Base-by-base conservation (phyloP, 495 filamentous ascomycete species). In the Xylaria grammica region DNA sequence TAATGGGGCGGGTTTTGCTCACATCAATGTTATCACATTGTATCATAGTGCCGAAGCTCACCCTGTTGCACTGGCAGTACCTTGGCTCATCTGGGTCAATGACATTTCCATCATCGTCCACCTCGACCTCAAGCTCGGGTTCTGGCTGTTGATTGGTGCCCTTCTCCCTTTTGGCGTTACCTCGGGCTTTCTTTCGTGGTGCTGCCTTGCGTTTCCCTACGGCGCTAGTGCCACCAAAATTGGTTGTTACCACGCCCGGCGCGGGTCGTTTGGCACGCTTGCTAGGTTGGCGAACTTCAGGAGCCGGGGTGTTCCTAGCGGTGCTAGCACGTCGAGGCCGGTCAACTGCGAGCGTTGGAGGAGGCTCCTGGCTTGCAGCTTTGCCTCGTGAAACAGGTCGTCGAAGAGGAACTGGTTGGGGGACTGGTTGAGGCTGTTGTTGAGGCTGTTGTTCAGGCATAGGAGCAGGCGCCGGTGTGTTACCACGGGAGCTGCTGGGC, bases 31-130 rank as follows among this genome's bases (percentile, higher is more conserved):
- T 96, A 69, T 98, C 95, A 70, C 95, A 99, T 68, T 89, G 88
- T 72, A 99, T 94, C 95, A 99, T 99, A 27, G 86, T 89, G 54
- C 95, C 95, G 73, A 88, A 97, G 72, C 92, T 96, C 45, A 98
- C 93, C 60, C 94, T 85, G 62, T 93, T 90, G 76, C 95, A 99
- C 13, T 95, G 74, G 75, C 95, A 99, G 74, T 97, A 99, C 54
- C 88, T 82, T 15, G 91, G 89, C 78, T 97, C 95, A 67, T 93
- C 84, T 5, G 91, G 88, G 76, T 97, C 93, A 69, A 97, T 92
- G 62, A 89, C 81, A 69, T 96, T 93, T 7, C 84, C 87, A 55
- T 86, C 86, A 59, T 88, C 87, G 53, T 85, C 84, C 54, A 87
- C 81, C 58, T 88, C 82, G 7, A 79, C 77, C 62, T 81, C 81